Percentiles rank a stretch among this genome's conserved stretches.
These are phyloP conservation scores for Halocafeteria seosinensis DNA, from an alignment of 108 stramenopile species.

Conservation along the genomic window DNA sequence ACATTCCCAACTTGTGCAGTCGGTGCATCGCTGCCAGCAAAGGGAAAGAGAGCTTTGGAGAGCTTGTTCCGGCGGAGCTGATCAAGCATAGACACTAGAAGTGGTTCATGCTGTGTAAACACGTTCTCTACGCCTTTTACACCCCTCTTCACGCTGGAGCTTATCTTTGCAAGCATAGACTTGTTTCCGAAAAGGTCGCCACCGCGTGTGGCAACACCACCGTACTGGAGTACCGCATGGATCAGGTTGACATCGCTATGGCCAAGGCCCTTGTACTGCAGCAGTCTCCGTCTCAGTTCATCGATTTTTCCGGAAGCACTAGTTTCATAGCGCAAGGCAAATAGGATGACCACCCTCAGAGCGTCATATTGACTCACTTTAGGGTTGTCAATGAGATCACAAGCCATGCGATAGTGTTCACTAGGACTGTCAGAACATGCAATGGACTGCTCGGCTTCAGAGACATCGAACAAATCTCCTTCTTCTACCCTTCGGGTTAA, in stretches of 20 bases:
- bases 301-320: conserved; percentile 50
- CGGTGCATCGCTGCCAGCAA: conserved; percentile 13
- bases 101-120: conserved; percentile 84
- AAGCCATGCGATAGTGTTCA: conserved; percentile 61
- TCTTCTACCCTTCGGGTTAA: conserved; percentile 73
- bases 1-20: conserved; percentile 29
- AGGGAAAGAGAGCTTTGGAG: conserved; percentile 51
- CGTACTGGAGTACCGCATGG: conserved; percentile 70
- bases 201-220: conserved; percentile 31
- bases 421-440: conserved; percentile 78
- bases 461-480: conserved; percentile 81
- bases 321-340: conserved; percentile 82
- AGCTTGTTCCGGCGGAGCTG: conserved; percentile 64
- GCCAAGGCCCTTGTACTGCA: conserved; percentile 57
- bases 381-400: conserved; percentile 58
- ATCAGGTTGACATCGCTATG: conserved; percentile 67
- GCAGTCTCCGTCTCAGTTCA: conserved; percentile 60
- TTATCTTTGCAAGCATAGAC: conserved; percentile 62
- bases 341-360: conserved; percentile 80
- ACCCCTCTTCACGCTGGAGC: conserved; percentile 69
- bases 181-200: conserved; percentile 20
- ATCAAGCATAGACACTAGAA: conserved; percentile 70
- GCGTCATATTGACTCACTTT: conserved; percentile 74
- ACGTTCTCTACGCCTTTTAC: conserved; percentile 90
- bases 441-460: conserved; percentile 92